These are phyloP conservation scores for Wolfiporia cocos DNA, from an alignment of 1,284 basidiomycete genomes.

Conservation along the genomic window DNA sequence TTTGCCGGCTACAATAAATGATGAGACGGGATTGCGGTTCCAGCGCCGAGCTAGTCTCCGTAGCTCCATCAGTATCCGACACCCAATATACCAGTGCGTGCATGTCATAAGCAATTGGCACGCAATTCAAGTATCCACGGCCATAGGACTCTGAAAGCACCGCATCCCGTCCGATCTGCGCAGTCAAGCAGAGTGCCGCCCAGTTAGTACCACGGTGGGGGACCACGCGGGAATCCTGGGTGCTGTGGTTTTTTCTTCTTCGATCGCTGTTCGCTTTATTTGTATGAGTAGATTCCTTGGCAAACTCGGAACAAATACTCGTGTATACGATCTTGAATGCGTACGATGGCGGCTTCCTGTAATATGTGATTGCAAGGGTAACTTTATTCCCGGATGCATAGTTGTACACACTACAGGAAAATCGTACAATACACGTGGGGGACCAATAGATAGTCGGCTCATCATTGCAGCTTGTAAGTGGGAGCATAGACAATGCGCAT, in stretches of 20 bases:
- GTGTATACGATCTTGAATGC: too few species aligned
- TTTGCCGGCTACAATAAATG: too few species aligned
- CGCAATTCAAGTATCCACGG: too few species aligned
- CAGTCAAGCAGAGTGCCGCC: conserved; percentile 76
- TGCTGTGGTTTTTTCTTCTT: conserved; percentile 7
- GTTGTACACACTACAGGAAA: background rate
- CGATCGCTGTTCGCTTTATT: too few species aligned
- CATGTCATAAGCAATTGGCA: too few species aligned
- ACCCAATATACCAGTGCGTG: too few species aligned
- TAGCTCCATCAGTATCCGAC: too few species aligned
- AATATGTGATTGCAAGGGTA: background rate
- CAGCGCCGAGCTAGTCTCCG: too few species aligned
- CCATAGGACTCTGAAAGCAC: conserved; percentile 78
- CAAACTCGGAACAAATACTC: too few species aligned
- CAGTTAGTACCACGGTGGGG: conserved; percentile 8
- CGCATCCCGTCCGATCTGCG: conserved; percentile 79
- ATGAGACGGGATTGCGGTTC: too few species aligned
- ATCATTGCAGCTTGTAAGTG: background rate
- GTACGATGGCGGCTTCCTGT: too few species aligned
- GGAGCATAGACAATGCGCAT: background rate
- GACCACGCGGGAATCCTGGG: conserved; percentile 7
- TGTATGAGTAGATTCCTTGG: too few species aligned
- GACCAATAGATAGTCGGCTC: background rate
- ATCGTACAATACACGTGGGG: background rate
- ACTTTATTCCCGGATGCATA: background rate